These are phyloP conservation scores for Martensiomyces pterosporus DNA, from an alignment of 192 early-diverging fungal genomes.

Conservation along the genomic window DNA sequence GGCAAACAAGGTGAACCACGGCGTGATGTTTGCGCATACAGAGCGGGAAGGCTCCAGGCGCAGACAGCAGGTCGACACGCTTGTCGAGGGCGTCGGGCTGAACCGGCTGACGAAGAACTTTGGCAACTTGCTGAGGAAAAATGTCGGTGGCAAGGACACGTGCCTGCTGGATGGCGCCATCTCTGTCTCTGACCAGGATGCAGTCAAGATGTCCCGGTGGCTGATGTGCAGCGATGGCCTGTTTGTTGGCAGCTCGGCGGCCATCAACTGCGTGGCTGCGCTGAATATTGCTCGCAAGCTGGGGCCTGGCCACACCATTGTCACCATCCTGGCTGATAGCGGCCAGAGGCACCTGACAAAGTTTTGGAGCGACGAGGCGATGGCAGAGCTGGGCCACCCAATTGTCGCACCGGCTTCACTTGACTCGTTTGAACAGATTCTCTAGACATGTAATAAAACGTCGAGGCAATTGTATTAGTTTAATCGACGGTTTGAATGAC, in stretches of 20 bases:
- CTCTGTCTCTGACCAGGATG: constrained; percentile 81
- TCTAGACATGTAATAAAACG: too few relatives aligned
- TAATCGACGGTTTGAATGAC: too few relatives aligned
- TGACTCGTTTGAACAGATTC: constrained; percentile 16
- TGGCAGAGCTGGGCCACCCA: constrained; percentile 18
- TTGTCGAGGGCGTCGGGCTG: constrained; percentile 95
- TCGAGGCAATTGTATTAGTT: too few relatives aligned
- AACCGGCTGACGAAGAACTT: constrained; percentile 93
- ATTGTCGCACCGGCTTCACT: constrained; percentile 13
- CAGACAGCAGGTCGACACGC: constrained; percentile 95
- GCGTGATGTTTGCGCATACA: constrained; percentile 81
- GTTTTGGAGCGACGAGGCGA: constrained; percentile 69
- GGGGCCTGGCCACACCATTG: constrained; percentile 86
- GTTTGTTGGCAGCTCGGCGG: constrained; percentile 86
- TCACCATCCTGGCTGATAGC: constrained; percentile 87
- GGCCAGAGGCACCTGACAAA: constrained; percentile 92
- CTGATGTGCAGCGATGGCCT: constrained; percentile 64
- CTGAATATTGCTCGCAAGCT: constrained; percentile 68
- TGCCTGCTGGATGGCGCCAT: constrained; percentile 76
- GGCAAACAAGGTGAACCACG: constrained; percentile 86
- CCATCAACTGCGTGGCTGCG: constrained; percentile 90
- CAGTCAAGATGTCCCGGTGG: constrained; percentile 83
- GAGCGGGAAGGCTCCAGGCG: constrained; percentile 86
- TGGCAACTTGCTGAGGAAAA: constrained; percentile 16
- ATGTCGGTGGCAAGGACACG: neutral